A percentile compares a stretch with the other conserved stretches of the same genome.
Evolutionary conservation across 352 stramenopile species (phyloP).

Genomic region (Phytophthora sansomeana): DNA sequence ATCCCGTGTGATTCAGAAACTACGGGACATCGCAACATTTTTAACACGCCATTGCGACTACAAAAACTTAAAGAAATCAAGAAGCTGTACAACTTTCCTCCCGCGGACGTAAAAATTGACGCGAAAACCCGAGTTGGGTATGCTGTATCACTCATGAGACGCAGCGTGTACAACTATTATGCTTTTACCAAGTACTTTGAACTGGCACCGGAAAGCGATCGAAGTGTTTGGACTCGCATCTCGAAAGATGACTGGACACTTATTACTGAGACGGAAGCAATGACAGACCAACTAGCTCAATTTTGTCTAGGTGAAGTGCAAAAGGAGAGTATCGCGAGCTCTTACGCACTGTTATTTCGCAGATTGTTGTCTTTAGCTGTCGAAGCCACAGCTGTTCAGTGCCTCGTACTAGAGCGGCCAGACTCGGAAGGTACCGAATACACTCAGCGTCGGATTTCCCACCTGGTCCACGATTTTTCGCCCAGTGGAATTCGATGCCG

Average conservation of each 20-base stretch:
- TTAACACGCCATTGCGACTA: no score
- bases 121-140: slow-evolving; percentile 12
- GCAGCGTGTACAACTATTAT: slow-evolving; percentile 11
- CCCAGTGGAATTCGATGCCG: no score
- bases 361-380: neutral
- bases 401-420: slow-evolving; percentile 6
- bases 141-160: slow-evolving; percentile 1
- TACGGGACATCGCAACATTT: no score
- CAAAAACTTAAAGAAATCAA: no score
- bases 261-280: slow-evolving; percentile 16
- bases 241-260: neutral
- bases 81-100: no score
- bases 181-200: slow-evolving; percentile 14
- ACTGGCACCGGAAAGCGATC: neutral
- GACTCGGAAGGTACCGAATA: neutral
- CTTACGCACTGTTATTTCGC: slow-evolving; percentile 12
- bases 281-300: slow-evolving; percentile 17
- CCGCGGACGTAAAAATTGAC: no score
- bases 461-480: neutral
- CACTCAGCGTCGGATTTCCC: neutral
- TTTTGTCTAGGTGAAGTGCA: slow-evolving; percentile 21
- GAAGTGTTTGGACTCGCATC: slow-evolving; percentile 1
- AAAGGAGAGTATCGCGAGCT: slow-evolving; percentile 13
- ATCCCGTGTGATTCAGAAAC: slow-evolving; percentile 2
- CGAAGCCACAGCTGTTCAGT: neutral